Conservation (phyloP, 202 grass and related monocot genomes). For the Panicum virgatum region DNA sequence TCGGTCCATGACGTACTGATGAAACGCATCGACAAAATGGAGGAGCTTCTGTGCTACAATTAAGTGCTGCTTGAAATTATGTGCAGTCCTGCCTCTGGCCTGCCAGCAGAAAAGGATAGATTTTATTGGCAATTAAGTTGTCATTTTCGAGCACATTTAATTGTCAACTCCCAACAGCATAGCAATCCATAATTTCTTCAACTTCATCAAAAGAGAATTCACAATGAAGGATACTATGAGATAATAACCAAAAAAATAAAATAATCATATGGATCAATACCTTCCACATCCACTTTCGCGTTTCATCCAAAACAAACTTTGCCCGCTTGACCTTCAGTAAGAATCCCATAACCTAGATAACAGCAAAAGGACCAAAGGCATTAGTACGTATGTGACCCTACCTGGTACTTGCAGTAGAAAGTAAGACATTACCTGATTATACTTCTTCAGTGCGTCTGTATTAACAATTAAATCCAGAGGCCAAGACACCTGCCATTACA, state of each 20-base stretch:
- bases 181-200: not conserved
- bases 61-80: slow-evolving; percentile 80
- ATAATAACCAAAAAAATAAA: slow-evolving; percentile 16
- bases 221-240: not conserved
- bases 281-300: slow-evolving; percentile 97
- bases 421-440: slow-evolving; percentile 72
- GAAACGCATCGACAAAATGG: slow-evolving; percentile 90
- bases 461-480: slow-evolving; percentile 91
- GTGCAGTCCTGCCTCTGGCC: slow-evolving; percentile 49
- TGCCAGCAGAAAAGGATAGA: slow-evolving; percentile 41
- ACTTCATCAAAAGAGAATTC: not conserved
- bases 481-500: slow-evolving; percentile 79
- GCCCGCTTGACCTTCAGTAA: slow-evolving; percentile 94
- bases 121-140: slow-evolving; percentile 9
- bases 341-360: slow-evolving; percentile 85
- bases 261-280: slow-evolving; percentile 42
- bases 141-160: too few relatives aligned
- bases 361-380: slow-evolving; percentile 29
- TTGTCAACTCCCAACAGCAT: too few relatives aligned
- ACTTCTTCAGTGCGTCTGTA: slow-evolving; percentile 82
- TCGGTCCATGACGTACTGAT: slow-evolving; percentile 92
- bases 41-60: slow-evolving; percentile 95
- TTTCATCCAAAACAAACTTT: slow-evolving; percentile 91
- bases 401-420: slow-evolving; percentile 14
- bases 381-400: not conserved